Evolutionary conservation across 805 yeast species (phyloP).

Genomic region (Myxozyma lipomycoides): DNA sequence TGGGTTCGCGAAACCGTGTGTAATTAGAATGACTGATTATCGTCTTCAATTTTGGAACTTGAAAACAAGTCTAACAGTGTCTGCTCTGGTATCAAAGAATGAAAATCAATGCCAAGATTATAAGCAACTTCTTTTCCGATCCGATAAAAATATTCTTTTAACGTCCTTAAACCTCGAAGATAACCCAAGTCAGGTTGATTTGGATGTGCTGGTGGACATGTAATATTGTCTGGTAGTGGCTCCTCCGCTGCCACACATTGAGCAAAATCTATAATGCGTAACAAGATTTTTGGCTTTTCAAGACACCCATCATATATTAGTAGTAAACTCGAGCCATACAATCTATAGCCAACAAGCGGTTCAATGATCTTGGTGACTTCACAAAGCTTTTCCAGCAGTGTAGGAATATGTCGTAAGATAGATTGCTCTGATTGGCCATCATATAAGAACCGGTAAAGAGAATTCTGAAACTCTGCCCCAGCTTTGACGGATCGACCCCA

Average conservation of each 20-base stretch:
- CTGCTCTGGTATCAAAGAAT: background rate
- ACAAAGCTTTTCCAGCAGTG: slow-evolving; percentile 54
- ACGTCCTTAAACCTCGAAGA: slow-evolving; percentile 71
- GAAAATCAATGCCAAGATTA: background rate
- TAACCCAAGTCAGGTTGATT: slow-evolving; percentile 74
- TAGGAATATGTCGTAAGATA: slow-evolving; percentile 62
- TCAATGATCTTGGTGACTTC: slow-evolving; percentile 55
- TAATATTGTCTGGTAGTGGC: slow-evolving; percentile 38
- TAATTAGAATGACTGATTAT: no score
- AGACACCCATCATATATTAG: slow-evolving; percentile 77
- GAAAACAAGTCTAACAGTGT: background rate
- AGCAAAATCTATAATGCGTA: slow-evolving; percentile 93
- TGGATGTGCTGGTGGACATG: slow-evolving; percentile 70
- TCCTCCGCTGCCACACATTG: slow-evolving; percentile 75
- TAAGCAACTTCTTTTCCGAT: slow-evolving; percentile 49
- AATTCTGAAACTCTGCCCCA: slow-evolving; percentile 73
- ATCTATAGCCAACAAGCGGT: slow-evolving; percentile 66
- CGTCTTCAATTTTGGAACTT: no score
- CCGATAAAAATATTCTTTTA: slow-evolving; percentile 59
- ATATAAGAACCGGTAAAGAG: slow-evolving; percentile 71
- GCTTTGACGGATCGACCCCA: slow-evolving; percentile 74
- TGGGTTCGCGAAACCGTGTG: no score
- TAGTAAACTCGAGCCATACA: slow-evolving; percentile 86
- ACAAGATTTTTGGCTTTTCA: slow-evolving; percentile 33
- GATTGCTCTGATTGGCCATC: slow-evolving; percentile 63